Conservation (phyloP, 2,329 filamentous ascomycete genomes). For the Diaporthe longicolla region DNA sequence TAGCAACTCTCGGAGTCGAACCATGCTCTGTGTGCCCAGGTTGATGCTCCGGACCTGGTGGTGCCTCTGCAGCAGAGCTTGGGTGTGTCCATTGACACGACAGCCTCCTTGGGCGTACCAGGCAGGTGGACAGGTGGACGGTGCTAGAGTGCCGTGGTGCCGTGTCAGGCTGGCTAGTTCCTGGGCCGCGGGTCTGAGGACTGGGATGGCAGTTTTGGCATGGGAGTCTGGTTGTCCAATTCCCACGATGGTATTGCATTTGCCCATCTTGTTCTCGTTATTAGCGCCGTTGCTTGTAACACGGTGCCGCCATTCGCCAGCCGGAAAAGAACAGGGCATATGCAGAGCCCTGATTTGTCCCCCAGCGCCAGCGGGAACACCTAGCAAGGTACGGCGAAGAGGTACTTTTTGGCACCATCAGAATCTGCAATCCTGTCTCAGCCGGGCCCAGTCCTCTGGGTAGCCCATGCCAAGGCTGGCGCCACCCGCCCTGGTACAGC, state of each 20-base stretch:
- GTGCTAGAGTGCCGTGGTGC: conserved; percentile 25
- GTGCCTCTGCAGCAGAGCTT: conserved; percentile 8
- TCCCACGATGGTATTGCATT: conserved; percentile 16
- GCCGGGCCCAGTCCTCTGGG: conserved; percentile 42
- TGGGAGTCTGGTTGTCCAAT: conserved; percentile 25
- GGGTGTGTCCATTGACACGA: too few species aligned
- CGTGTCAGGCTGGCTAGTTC: conserved; percentile 30
- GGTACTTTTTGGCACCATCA: conserved; percentile 32
- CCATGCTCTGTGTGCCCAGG: conserved; percentile 17
- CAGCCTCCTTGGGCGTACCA: background rate
- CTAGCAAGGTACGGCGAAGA: background rate
- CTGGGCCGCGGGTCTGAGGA: conserved; percentile 5
- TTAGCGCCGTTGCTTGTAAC: conserved; percentile 17
- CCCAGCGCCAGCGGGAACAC: background rate
- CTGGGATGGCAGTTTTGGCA: background rate
- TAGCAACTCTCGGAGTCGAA: conserved; percentile 9
- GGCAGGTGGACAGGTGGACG: background rate
- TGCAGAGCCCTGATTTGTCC: conserved; percentile 13
- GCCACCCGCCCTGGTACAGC: conserved; percentile 38
- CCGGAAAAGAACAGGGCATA: conserved; percentile 2
- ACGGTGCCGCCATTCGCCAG: conserved; percentile 15
- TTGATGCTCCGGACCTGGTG: conserved; percentile 8
- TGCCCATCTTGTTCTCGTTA: conserved; percentile 16
- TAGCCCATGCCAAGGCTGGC: conserved; percentile 34
- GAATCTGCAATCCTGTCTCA: conserved; percentile 38